Base-by-base conservation (phyloP, 352 stramenopile genomes). In the Phytophthora syringae region DNA sequence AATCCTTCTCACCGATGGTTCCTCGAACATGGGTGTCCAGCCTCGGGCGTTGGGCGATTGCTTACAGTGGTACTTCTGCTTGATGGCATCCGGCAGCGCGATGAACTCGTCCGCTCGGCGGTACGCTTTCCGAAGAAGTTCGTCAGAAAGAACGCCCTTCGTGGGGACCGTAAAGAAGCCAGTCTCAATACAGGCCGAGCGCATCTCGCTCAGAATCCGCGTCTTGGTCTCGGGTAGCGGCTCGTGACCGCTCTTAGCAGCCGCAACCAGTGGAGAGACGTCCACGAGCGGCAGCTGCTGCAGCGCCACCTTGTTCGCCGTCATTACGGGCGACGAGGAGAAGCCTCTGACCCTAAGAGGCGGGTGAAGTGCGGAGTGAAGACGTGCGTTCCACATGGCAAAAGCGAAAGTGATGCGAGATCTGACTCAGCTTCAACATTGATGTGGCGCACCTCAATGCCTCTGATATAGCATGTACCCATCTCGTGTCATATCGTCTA, bases 151-250 rank as follows among this genome's bases (percentile, higher is more conserved):
- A 34, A 94, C 78, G 20, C 66, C 77, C 44, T 80, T 71, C 3
- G 78, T 85, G n/a, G 86, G 86, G 37, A 94, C 79, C 15, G 83
- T 91, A 73, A 94, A 94, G 70, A 94, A 94, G 15, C 86, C 86
- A 7, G 80, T 83, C 7, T 79, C 63, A 12, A 88, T 22, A 37
- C 83, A 92, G 16, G 84, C 84, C 16, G 39, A 49, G 55, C 79
- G 80, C 74, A 94, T 92, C 12, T 80, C 71, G 0, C 63, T 65
- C 25, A 94, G 62, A 27, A 90, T 82, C 28, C 71, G 44, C 50
- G 67, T 55, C 57, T 85, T 87, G 20, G 70, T 60, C 44, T 64
- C 45, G 5, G 57, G 39, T 3, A 59, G 52, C n/a, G 59, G 67
- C 1, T 68, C 30, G 2, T 13, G 30, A 1, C 34, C 50, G 27